Evolutionary conservation across 306 rosid genomes (phyloP).

Genomic region (Begonia peltatifolia): DNA sequence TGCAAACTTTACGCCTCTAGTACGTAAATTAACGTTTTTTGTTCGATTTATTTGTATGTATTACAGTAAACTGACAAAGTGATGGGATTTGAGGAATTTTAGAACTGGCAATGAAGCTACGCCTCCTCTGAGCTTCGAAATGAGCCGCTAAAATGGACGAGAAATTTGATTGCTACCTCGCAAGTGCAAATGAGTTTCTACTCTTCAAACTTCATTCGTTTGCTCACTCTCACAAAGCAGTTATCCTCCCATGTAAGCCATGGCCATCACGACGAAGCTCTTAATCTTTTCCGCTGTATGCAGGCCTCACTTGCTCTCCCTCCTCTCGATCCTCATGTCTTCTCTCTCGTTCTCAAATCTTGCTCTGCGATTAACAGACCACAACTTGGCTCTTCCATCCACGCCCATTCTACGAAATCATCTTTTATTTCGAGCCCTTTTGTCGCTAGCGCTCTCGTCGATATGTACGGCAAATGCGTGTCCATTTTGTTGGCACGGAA

Average conservation of each 20-base stretch:
- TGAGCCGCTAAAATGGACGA: no score
- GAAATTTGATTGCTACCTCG: no score
- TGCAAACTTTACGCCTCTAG: no score
- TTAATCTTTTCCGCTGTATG: constrained; percentile 46
- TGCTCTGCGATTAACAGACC: constrained; percentile 42
- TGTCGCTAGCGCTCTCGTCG: constrained; percentile 36
- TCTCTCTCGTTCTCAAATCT: constrained; percentile 67
- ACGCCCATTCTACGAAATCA: constrained; percentile 41
- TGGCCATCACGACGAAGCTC: constrained; percentile 39
- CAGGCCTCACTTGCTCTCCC: constrained; percentile 31
- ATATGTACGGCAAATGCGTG: constrained; percentile 45
- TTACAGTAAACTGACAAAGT: no score
- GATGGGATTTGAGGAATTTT: no score
- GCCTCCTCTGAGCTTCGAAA: no score
- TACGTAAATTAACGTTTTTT: no score
- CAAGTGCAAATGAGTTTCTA: constrained; percentile 20
- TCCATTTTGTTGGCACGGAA: constrained; percentile 31
- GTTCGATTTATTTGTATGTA: no score
- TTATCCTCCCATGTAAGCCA: constrained; percentile 32
- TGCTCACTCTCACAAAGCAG: constrained; percentile 38
- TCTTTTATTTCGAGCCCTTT: constrained; percentile 38
- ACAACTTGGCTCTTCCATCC: constrained; percentile 46
- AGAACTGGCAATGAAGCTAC: no score
- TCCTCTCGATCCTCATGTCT: constrained; percentile 62
- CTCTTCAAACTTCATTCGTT: constrained; percentile 20